These are phyloP conservation scores for Chaetomium sp. DNA, from an alignment of 2,329 filamentous ascomycete genomes.

Conservation along the genomic window DNA sequence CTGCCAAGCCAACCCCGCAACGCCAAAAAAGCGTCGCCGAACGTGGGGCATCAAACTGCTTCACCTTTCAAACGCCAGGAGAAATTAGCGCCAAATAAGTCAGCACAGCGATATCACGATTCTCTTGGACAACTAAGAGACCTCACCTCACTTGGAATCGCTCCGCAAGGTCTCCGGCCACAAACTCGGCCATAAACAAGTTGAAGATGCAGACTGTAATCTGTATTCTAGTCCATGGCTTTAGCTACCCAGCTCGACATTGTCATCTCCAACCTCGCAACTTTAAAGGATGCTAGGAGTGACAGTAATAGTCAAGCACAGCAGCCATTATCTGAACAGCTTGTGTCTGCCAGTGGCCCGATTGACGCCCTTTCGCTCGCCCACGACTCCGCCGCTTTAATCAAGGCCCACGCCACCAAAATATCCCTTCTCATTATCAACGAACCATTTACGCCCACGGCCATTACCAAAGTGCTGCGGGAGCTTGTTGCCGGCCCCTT, in stretches of 20 bases:
- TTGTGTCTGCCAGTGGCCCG: constrained; percentile 9
- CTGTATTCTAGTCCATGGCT: background rate
- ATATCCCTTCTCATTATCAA: constrained; percentile 81
- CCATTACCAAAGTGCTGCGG: constrained; percentile 62
- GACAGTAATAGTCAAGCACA: constrained; percentile 8
- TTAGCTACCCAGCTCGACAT: constrained; percentile 29
- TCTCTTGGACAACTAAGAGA: too few relatives aligned
- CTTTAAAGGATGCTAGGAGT: constrained; percentile 20
- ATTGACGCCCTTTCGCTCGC: constrained; percentile 61
- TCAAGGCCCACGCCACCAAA: constrained; percentile 80
- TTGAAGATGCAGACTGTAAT: too few relatives aligned
- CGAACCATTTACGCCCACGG: constrained; percentile 76
- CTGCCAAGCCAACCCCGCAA: too few relatives aligned
- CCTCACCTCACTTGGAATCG: too few relatives aligned
- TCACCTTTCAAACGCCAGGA: too few relatives aligned
- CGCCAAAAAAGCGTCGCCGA: too few relatives aligned
- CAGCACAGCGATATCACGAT: too few relatives aligned
- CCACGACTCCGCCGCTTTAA: constrained; percentile 62
- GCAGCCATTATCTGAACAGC: constrained; percentile 8
- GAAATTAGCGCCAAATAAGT: too few relatives aligned
- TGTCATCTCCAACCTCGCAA: constrained; percentile 35
- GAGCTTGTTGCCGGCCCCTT: constrained; percentile 69
- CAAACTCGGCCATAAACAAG: too few relatives aligned
- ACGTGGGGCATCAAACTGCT: too few relatives aligned
- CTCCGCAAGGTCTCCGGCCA: too few relatives aligned